These are phyloP conservation scores for Podospora sp. DNA, from an alignment of 495 filamentous ascomycete species.

Conservation along the genomic window DNA sequence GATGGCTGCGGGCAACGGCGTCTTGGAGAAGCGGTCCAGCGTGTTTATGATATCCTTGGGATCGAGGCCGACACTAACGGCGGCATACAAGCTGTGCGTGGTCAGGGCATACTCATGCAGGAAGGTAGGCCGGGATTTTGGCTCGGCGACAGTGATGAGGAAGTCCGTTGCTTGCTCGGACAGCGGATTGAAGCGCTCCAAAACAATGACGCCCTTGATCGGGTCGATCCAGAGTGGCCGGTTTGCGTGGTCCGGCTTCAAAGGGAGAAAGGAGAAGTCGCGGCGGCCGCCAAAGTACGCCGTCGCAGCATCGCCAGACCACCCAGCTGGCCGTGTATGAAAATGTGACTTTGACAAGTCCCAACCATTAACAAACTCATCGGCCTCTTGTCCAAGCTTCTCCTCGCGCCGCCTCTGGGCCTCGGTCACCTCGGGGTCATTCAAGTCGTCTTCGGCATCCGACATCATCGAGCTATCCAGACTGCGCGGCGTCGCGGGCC, in stretches of 20 bases:
- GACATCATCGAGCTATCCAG: constrained; percentile 59
- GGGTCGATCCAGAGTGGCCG: constrained; percentile 94
- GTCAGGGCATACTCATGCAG: constrained; percentile 94
- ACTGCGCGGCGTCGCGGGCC: constrained; percentile 65
- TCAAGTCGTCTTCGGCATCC: constrained; percentile 62
- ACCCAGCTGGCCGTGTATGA: constrained; percentile 32
- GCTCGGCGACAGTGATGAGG: constrained; percentile 93
- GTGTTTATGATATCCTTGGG: constrained; percentile 88
- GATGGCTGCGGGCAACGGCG: constrained; percentile 76
- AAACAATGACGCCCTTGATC: constrained; percentile 76
- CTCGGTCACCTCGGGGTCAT: constrained; percentile 63
- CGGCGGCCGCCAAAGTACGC: constrained; percentile 51
- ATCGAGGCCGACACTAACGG: constrained; percentile 85
- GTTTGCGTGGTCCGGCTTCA: constrained; percentile 87
- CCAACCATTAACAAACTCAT: constrained; percentile 57
- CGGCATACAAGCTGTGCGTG: constrained; percentile 89
- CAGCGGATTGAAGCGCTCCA: constrained; percentile 92
- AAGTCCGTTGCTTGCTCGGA: constrained; percentile 89
- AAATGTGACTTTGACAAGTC: constrained; percentile 53
- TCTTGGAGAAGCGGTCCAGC: constrained; percentile 86
- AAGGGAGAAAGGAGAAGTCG: constrained; percentile 76
- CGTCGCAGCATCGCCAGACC: constrained; percentile 47
- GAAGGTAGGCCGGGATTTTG: constrained; percentile 80
- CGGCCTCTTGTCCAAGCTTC: constrained; percentile 62
- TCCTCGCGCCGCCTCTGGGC: constrained; percentile 54